These are phyloP conservation scores for Chlorencoelia australis DNA, from an alignment of 2,329 filamentous ascomycete genomes.

Conservation along the genomic window DNA sequence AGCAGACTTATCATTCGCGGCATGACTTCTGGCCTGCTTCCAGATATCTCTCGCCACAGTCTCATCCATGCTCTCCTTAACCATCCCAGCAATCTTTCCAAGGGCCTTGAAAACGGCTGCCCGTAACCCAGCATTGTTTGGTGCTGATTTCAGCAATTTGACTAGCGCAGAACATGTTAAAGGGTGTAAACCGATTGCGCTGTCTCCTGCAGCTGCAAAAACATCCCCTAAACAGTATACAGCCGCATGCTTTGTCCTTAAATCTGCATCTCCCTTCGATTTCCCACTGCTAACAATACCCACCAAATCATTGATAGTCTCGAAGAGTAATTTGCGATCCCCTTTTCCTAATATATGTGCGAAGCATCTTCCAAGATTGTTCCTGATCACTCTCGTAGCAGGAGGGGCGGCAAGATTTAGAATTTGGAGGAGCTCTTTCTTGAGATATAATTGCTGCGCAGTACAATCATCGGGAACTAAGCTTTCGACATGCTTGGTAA, in stretches of 20 bases:
- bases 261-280: constrained; percentile 62
- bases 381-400: constrained; percentile 80
- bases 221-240: constrained; percentile 80
- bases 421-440: constrained; percentile 90
- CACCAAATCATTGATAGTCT: constrained; percentile 84
- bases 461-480: constrained; percentile 73
- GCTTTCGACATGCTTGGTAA: constrained; percentile 68
- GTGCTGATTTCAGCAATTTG: constrained; percentile 70
- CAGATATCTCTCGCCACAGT: constrained; percentile 77
- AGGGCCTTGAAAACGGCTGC: constrained; percentile 68
- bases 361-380: constrained; percentile 78
- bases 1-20: constrained; percentile 69
- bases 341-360: constrained; percentile 74
- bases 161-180: constrained; percentile 62
- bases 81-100: constrained; percentile 65
- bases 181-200: constrained; percentile 73
- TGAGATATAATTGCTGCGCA: constrained; percentile 81
- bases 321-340: constrained; percentile 84
- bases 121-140: constrained; percentile 71
- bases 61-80: constrained; percentile 73
- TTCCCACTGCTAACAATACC: constrained; percentile 65
- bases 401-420: constrained; percentile 72
- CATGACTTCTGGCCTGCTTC: constrained; percentile 77
- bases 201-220: constrained; percentile 87
- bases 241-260: constrained; percentile 76